A percentile compares a stretch with the other conserved stretches of the same genome.
Conservation (phyloP, 108 stramenopile species). For the Seminavis robusta region DNA sequence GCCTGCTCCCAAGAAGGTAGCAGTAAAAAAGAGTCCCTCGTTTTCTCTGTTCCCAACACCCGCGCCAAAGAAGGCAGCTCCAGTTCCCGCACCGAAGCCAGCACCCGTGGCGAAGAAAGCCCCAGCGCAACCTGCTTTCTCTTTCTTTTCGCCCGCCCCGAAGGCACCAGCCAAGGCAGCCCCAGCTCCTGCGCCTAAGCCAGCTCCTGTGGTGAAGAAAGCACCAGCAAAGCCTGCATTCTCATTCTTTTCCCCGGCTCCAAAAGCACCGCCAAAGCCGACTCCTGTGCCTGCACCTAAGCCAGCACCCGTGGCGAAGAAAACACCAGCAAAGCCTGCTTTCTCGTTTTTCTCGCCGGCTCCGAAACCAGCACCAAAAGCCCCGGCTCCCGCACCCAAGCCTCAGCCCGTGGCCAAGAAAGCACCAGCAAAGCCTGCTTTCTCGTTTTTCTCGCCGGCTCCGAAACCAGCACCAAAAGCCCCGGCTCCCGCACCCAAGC, state of each 20-base stretch:
- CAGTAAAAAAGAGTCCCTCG: not conserved
- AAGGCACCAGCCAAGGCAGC: conserved; percentile 9
- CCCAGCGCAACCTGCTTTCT: conserved; percentile 8
- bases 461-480: conserved; percentile 23
- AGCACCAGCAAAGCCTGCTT: conserved; percentile 10
- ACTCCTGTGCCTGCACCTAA: conserved; percentile 32
- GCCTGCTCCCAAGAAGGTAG: conserved; percentile 10
- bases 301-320: conserved; percentile 35
- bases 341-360: conserved; percentile 18
- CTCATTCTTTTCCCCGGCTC: conserved; percentile 3
- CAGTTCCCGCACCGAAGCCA: conserved; percentile 5
- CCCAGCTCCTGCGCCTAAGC: conserved; percentile 25
- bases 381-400: conserved; percentile 1
- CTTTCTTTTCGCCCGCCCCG: not conserved
- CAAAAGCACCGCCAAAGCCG: conserved; percentile 14
- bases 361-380: conserved; percentile 33
- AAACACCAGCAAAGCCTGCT: conserved; percentile 21
- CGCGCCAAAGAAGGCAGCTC: conserved; percentile 12
- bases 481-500: not conserved
- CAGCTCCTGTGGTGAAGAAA: conserved; percentile 17
- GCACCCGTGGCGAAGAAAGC: conserved; percentile 16
- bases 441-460: conserved; percentile 15
- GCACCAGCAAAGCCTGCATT: conserved; percentile 15
- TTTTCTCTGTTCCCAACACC: conserved; percentile 8
- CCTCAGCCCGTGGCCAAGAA: conserved; percentile 7